A percentile compares a stretch with the other conserved stretches of the same genome.
Conservation (phyloP, 306 rosid species). For the Begonia masoniana region DNA sequence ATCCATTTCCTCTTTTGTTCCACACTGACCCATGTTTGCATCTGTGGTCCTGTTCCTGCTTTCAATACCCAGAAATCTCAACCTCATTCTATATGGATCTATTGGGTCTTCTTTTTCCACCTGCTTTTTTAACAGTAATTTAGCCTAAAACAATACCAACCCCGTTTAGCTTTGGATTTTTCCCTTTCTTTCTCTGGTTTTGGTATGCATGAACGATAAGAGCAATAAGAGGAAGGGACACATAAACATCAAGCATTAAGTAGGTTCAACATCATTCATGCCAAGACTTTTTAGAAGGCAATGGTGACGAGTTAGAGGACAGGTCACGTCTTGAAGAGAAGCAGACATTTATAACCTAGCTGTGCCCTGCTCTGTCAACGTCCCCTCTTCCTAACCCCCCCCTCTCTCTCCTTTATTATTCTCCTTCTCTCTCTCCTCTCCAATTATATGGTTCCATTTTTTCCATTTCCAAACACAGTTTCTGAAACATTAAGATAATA, state of each 20-base stretch:
- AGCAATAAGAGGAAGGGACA: background rate
- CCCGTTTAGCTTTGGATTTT: no score
- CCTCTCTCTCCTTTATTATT: background rate
- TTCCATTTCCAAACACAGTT: background rate
- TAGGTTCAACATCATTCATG: constrained; percentile 18
- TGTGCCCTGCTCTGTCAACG: constrained; percentile 10
- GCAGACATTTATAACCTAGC: constrained; percentile 5
- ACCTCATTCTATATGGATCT: no score
- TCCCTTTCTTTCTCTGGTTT: no score
- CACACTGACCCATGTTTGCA: no score
- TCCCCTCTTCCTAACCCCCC: constrained; percentile 1
- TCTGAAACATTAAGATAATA: no score
- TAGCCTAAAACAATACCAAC: no score
- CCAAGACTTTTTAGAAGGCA: background rate
- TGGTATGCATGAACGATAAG: no score
- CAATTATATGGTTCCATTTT: background rate
- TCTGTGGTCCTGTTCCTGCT: no score
- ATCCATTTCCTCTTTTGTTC: no score
- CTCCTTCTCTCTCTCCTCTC: background rate
- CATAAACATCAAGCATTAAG: constrained; percentile 16
- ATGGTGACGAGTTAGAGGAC: constrained; percentile 7
- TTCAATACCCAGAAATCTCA: no score
- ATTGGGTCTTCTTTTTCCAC: no score
- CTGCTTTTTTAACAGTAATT: no score
- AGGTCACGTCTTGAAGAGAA: constrained; percentile 9